Percentiles rank a stretch among this genome's conserved stretches.
Evolutionary conservation across 495 filamentous ascomycete species (phyloP).

Genomic region (Xylaria palmicola): DNA sequence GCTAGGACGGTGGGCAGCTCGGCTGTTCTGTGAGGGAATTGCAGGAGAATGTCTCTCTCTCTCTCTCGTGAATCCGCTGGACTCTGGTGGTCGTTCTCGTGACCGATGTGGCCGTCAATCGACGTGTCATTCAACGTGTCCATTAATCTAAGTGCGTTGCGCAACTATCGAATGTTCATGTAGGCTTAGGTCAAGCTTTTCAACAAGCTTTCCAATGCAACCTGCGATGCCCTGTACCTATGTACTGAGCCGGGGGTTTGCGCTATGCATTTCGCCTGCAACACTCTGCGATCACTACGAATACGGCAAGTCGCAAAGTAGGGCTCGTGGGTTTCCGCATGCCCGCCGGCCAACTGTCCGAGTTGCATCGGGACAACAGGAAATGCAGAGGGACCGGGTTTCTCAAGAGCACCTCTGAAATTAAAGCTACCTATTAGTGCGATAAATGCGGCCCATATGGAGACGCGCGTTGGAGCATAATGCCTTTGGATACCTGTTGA

Average conservation of each 20-base stretch:
- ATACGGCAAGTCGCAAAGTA: conserved; percentile 2
- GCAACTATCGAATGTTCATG: not conserved
- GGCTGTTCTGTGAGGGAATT: not conserved
- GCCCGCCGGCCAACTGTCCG: not conserved
- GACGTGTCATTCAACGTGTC: no score
- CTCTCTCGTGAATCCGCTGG: not conserved
- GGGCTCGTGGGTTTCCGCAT: conserved; percentile 4
- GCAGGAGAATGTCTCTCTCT: no score
- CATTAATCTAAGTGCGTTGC: not conserved
- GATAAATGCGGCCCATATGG: not conserved
- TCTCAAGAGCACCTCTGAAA: not conserved
- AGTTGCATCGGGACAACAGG: not conserved
- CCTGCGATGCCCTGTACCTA: not conserved
- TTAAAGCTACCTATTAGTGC: not conserved
- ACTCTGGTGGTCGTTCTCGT: not conserved
- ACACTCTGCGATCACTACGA: conserved; percentile 11
- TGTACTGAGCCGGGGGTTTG: conserved; percentile 20
- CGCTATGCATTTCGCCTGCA: conserved; percentile 17
- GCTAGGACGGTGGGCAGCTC: not conserved
- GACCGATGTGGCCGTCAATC: not conserved
- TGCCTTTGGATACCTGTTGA: not conserved
- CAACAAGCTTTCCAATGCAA: conserved; percentile 10
- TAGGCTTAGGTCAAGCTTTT: conserved; percentile 7
- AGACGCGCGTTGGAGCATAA: not conserved
- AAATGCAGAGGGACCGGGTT: not conserved